A percentile compares a stretch with the other conserved stretches of the same genome.
phyloP scores from a whole-genome alignment of 1,139 yeast genomes.

The Yamadazyma buinensis region DNA sequence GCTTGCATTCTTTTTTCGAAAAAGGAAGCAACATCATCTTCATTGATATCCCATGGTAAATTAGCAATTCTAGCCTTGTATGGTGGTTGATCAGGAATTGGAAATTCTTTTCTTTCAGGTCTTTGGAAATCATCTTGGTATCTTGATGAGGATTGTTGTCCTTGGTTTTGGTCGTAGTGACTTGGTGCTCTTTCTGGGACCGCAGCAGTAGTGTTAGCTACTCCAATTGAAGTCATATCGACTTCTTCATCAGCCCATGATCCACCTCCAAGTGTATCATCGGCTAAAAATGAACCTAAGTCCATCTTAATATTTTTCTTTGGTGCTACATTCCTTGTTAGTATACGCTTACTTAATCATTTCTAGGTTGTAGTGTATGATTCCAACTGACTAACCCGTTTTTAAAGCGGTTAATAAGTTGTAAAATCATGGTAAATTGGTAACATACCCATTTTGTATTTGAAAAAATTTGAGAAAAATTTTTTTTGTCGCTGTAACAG shows the following conservation, averaged over 20 bases:
- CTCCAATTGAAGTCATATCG: slow-evolving; percentile 52
- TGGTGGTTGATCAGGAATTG: slow-evolving; percentile 90
- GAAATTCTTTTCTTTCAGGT: slow-evolving; percentile 61
- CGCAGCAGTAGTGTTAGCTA: slow-evolving; percentile 34
- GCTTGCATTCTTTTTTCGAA: slow-evolving; percentile 60
- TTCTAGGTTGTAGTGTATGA: too few species aligned
- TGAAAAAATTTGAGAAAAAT: too few species aligned
- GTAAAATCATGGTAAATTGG: too few species aligned
- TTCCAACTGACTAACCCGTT: too few species aligned
- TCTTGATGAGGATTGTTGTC: not conserved
- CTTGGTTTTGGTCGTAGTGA: slow-evolving; percentile 5
- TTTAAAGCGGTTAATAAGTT: too few species aligned
- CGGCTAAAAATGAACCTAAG: slow-evolving; percentile 49
- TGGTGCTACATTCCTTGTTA: slow-evolving; percentile 23
- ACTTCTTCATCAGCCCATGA: slow-evolving; percentile 63
- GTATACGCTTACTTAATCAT: too few species aligned
- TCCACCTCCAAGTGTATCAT: slow-evolving; percentile 43
- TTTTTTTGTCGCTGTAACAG: too few species aligned
- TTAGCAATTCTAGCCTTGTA: slow-evolving; percentile 84
- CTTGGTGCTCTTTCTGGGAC: slow-evolving; percentile 16
- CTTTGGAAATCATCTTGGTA: slow-evolving; percentile 12
- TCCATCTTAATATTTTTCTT: slow-evolving; percentile 47
- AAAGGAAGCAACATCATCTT: slow-evolving; percentile 62
- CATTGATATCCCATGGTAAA: slow-evolving; percentile 79
- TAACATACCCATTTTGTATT: too few species aligned